Evolutionary conservation across 495 filamentous ascomycete species (phyloP).

Genomic region (Ramalina intermedia): DNA sequence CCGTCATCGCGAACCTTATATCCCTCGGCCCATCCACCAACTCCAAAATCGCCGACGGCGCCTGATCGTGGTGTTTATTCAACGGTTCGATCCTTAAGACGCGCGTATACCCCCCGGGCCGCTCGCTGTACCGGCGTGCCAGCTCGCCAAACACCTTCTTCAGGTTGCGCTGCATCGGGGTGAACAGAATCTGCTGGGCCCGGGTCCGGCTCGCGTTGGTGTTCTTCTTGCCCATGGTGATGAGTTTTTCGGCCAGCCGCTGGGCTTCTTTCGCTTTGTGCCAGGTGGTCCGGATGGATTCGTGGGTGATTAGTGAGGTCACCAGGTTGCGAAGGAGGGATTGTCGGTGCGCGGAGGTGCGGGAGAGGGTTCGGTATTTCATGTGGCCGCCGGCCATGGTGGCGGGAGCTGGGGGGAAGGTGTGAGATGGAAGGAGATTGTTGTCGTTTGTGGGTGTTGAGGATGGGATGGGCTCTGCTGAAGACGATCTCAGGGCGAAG

Average conservation of each 20-base stretch:
- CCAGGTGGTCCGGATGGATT: conserved; percentile 88
- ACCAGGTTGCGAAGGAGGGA: conserved; percentile 92
- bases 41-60: conserved; percentile 81
- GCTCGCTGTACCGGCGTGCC: conserved; percentile 59
- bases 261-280: conserved; percentile 96
- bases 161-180: conserved; percentile 44
- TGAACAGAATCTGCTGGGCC: conserved; percentile 60
- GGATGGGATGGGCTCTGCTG: too few species aligned
- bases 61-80: conserved; percentile 58
- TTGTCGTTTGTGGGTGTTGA: too few species aligned
- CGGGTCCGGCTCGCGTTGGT: conserved; percentile 55
- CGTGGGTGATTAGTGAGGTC: conserved; percentile 84
- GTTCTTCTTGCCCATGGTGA: conserved; percentile 84
- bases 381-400: conserved; percentile 69
- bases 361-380: conserved; percentile 77
- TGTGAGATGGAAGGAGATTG: too few species aligned
- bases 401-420: background rate
- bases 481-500: too few species aligned
- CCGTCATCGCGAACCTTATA: conserved; percentile 88
- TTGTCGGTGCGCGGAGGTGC: conserved; percentile 71
- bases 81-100: conserved; percentile 71
- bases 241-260: conserved; percentile 78
- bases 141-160: conserved; percentile 82
- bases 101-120: conserved; percentile 87
- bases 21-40: conserved; percentile 91